phyloP scores from a whole-genome alignment of 306 rosid species.

The Clitoria ternatea region DNA sequence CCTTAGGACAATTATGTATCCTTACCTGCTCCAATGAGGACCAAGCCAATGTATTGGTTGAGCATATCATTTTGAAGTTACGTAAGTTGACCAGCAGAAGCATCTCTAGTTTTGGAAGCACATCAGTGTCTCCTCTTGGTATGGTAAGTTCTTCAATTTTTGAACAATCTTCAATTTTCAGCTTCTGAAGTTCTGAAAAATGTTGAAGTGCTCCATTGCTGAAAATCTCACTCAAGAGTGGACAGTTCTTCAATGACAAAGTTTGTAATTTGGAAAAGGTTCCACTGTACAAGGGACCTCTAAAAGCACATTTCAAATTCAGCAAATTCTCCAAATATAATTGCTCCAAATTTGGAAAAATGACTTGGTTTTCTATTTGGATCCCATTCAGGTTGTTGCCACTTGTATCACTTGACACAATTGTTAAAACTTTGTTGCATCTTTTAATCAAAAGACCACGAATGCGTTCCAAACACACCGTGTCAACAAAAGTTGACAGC shows the following conservation, averaged over 20 bases:
- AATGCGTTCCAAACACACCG: neutral
- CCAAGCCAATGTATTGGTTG: constrained; percentile 15
- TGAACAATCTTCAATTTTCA: constrained; percentile 20
- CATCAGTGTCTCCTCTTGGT: neutral
- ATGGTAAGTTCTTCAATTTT: constrained; percentile 13
- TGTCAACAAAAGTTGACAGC: constrained; percentile 13
- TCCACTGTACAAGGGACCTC: neutral
- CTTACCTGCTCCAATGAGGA: constrained; percentile 9
- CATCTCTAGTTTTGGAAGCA: constrained; percentile 25
- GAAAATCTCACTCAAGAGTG: constrained; percentile 8
- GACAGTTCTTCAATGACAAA: constrained; percentile 17
- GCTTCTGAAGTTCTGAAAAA: constrained; percentile 19
- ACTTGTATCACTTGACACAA: neutral
- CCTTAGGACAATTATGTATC: neutral
- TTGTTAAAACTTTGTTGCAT: constrained; percentile 12
- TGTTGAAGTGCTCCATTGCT: neutral
- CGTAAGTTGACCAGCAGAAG: constrained; percentile 16
- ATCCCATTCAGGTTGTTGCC: neutral
- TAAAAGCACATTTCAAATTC: neutral
- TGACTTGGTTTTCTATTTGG: neutral
- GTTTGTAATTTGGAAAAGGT: constrained; percentile 15
- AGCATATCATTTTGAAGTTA: neutral
- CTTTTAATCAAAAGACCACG: constrained; percentile 22
- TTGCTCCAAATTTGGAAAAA: constrained; percentile 26
- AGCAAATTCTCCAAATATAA: constrained; percentile 14